Conservation (phyloP, 2,329 filamentous ascomycete genomes). For the Parafenestella ontariensis region DNA sequence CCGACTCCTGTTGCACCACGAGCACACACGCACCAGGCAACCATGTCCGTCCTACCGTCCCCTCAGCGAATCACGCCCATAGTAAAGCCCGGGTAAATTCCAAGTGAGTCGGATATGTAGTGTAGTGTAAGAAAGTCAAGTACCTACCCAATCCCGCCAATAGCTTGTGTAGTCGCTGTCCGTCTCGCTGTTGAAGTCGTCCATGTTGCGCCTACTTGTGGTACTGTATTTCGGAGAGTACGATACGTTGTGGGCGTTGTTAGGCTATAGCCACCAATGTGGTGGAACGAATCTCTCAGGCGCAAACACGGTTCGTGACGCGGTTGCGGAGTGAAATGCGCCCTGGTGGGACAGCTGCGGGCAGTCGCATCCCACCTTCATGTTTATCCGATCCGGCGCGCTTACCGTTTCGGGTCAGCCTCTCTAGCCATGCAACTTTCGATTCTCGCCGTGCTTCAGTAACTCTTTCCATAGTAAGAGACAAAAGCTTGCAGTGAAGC, state of each 20-base stretch:
- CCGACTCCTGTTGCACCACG: neutral
- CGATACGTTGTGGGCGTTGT: constrained; percentile 2
- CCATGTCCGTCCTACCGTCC: neutral
- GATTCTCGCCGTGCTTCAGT: neutral
- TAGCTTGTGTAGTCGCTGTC: constrained; percentile 99
- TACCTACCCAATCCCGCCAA: constrained; percentile 97
- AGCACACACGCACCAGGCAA: constrained; percentile 8
- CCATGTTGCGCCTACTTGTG: constrained; percentile 66
- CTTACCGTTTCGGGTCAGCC: constrained; percentile 1
- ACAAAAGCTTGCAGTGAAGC: too few relatives aligned
- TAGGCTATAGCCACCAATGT: constrained; percentile 14
- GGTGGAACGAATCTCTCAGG: constrained; percentile 17
- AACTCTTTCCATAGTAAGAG: too few relatives aligned
- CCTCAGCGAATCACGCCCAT: constrained; percentile 1
- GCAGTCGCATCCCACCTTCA: constrained; percentile 13
- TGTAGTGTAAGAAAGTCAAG: constrained; percentile 11
- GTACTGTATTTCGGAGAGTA: neutral
- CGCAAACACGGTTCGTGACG: constrained; percentile 20
- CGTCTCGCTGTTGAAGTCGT: constrained; percentile 96
- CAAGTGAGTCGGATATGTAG: neutral
- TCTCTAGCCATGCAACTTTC: neutral
- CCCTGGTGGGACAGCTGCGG: constrained; percentile 23
- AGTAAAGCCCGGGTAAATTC: neutral
- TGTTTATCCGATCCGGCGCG: constrained; percentile 19
- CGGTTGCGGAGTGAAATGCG: constrained; percentile 30